phyloP scores from a whole-genome alignment of 1,284 basidiomycete genomes.

The Cryptococcus amylolentus region DNA sequence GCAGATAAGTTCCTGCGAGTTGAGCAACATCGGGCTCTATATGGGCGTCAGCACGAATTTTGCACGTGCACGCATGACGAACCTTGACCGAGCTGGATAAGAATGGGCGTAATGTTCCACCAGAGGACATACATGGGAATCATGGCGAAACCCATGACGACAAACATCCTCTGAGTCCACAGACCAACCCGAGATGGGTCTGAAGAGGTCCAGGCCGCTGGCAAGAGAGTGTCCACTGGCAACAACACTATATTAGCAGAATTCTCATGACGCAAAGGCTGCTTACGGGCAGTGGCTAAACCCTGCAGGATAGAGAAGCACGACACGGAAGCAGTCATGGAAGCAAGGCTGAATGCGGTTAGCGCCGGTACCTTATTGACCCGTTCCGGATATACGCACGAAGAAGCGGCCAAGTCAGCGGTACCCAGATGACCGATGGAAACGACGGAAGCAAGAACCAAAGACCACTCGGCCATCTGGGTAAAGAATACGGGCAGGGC shows the following conservation, averaged over 20 bases:
- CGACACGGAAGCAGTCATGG: slow-evolving; percentile 77
- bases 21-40: slow-evolving; percentile 71
- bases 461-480: slow-evolving; percentile 50
- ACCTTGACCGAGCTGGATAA: slow-evolving; percentile 74
- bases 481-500: slow-evolving; percentile 47
- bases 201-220: slow-evolving; percentile 82
- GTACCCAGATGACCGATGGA: slow-evolving; percentile 81
- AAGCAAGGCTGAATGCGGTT: slow-evolving; percentile 55
- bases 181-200: slow-evolving; percentile 80
- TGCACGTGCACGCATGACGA: slow-evolving; percentile 1
- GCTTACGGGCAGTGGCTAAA: slow-evolving; percentile 63
- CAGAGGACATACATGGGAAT: slow-evolving; percentile 54
- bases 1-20: slow-evolving; percentile 72
- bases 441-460: slow-evolving; percentile 55
- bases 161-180: slow-evolving; percentile 80
- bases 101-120: slow-evolving; percentile 74
- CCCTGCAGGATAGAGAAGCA: slow-evolving; percentile 76
- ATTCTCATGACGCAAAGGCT: not conserved
- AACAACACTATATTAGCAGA: not conserved
- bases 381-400: slow-evolving; percentile 36
- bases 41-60: not conserved
- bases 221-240: slow-evolving; percentile 76
- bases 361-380: slow-evolving; percentile 12
- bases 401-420: slow-evolving; percentile 67
- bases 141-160: slow-evolving; percentile 60